Base-by-base conservation (phyloP, 2,329 filamentous ascomycete genomes). In the Aureobasidium sp. region DNA sequence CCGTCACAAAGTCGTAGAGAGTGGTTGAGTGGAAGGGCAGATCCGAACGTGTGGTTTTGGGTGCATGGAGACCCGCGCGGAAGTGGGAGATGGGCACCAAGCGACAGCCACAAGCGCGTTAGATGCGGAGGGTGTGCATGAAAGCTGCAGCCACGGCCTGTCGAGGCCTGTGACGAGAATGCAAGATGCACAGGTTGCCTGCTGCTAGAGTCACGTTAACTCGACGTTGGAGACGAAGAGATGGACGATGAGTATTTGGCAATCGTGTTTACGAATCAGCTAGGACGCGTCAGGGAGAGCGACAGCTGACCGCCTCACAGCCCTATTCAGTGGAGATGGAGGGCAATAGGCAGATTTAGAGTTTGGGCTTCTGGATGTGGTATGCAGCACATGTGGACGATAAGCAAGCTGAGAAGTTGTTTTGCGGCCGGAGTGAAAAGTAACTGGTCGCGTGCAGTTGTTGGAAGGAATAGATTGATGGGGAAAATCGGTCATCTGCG, bases 371-470 rank as follows among this genome's bases (percentile, higher is more conserved):
- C 25, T 21, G 21, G 29, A 30, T 30, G 27, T 30, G 39, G 55
- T 59, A 47, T 47, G 42, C 55, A 48, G 21, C 9, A 32, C 27
- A 21, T 58, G 54, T 29, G 27, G 37, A 27, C 14, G 41, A 16
- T 27, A 16, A 30, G 32, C n/a, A 27, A 47, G 41, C 42, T 39
- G 42, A 45, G 5, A 29, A 37, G 27, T 6, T 29, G 14, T 27
- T 45, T 29, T 29, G 25, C 21, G 30, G 32, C 55, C 3, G 29
- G 29, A 5, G 11, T 0, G 16, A 55, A 55, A 41, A 42, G 51
- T 21, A 44, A 58, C n/a, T 58, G 54, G 14, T 58, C 54, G 54
- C 54, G 54, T 58, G 54, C 54, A 58, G 54, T 16, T n/a, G 32
- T 25, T 29, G 5, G 9, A 13, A 13, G 21, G 10, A 44, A 55